Percentiles rank a stretch among this genome's conserved stretches.
Evolutionary conservation across 2,329 filamentous ascomycete species (phyloP).

Genomic region (Allantophomopsis cytisporea): DNA sequence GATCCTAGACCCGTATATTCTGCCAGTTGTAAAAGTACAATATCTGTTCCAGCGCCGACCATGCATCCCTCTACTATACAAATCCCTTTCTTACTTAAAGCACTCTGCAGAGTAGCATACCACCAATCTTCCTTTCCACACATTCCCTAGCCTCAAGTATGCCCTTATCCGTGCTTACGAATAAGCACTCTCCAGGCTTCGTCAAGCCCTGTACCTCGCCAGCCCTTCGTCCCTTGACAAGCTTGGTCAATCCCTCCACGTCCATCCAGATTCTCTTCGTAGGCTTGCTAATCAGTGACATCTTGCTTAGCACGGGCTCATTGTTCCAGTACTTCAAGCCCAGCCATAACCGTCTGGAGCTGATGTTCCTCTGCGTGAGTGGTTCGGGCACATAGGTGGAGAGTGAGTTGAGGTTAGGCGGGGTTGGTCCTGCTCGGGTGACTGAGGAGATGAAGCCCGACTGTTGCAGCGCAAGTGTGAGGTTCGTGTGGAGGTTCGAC

Average conservation of each 20-base stretch:
- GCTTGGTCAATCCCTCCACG: slow-evolving; percentile 36
- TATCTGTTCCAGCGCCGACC: slow-evolving; percentile 6
- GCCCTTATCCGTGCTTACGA: slow-evolving; percentile 52
- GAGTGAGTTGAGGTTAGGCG: slow-evolving; percentile 33
- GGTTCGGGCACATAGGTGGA: slow-evolving; percentile 32
- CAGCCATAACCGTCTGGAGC: slow-evolving; percentile 52
- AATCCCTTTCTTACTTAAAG: slow-evolving; percentile 23
- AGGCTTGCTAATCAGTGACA: slow-evolving; percentile 53
- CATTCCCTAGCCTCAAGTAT: slow-evolving; percentile 58
- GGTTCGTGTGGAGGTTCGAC: slow-evolving; percentile 49
- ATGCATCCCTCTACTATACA: background rate
- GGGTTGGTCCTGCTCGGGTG: slow-evolving; percentile 45
- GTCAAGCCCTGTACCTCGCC: slow-evolving; percentile 50
- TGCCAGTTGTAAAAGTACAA: slow-evolving; percentile 6
- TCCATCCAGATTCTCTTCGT: slow-evolving; percentile 52
- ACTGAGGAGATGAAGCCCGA: slow-evolving; percentile 57
- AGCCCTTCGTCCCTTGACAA: slow-evolving; percentile 44
- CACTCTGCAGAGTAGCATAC: slow-evolving; percentile 51
- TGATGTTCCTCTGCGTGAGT: slow-evolving; percentile 43
- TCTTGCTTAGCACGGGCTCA: slow-evolving; percentile 50
- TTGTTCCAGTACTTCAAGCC: slow-evolving; percentile 65
- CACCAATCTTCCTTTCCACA: slow-evolving; percentile 55
- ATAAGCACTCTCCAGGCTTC: slow-evolving; percentile 55
- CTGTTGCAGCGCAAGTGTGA: slow-evolving; percentile 52
- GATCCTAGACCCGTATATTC: too few relatives aligned